Evolutionary conservation across 2,329 filamentous ascomycete genomes (phyloP).

Genomic region (Arthrocladium fulminans): DNA sequence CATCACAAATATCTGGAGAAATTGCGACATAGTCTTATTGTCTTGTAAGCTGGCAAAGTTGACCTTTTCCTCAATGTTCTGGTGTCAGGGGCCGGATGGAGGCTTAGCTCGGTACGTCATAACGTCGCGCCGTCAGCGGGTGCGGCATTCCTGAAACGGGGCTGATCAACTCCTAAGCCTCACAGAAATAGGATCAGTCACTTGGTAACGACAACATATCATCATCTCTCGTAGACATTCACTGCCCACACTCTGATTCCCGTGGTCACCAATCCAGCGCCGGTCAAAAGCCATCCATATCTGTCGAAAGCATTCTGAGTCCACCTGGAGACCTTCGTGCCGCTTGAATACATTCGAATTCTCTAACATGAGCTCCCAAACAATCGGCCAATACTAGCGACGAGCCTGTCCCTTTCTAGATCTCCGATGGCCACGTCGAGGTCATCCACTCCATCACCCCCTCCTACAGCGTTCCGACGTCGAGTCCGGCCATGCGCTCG

Average conservation of each 20-base stretch:
- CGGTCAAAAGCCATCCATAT: too few species aligned
- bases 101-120: background rate
- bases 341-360: background rate
- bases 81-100: background rate
- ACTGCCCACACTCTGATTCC: too few species aligned
- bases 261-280: too few species aligned
- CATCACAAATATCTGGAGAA: too few species aligned
- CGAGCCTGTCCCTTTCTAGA: background rate
- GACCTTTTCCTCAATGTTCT: too few species aligned
- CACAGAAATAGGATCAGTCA: background rate
- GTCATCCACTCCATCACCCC: conserved; percentile 27
- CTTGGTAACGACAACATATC: too few species aligned
- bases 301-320: background rate
- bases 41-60: too few species aligned
- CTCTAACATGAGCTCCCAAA: background rate
- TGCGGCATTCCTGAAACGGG: background rate
- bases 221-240: too few species aligned
- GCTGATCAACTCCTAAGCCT: background rate
- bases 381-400: background rate
- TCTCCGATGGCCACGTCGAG: conserved; percentile 23
- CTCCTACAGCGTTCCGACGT: conserved; percentile 34
- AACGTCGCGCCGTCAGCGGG: too few species aligned
- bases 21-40: too few species aligned
- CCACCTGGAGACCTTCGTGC: too few species aligned
- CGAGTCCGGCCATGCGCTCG: conserved; percentile 35